A percentile compares a stretch with the other conserved stretches of the same genome.
Evolutionary conservation across 2,329 filamentous ascomycete species (phyloP).

Genomic region (Claviceps sp.): DNA sequence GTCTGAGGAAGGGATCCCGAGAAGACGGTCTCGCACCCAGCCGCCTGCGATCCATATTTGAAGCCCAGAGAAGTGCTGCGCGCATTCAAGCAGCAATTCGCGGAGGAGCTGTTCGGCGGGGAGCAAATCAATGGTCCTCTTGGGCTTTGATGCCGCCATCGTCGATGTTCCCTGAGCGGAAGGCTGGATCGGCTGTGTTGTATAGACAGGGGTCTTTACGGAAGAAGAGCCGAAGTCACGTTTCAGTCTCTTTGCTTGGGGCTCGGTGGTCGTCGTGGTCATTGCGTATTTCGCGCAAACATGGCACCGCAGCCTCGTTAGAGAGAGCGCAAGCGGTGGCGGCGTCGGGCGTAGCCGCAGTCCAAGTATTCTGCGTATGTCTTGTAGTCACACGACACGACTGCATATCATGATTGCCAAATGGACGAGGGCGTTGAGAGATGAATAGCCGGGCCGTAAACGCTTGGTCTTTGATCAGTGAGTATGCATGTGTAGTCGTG

Average conservation of each 20-base stretch:
- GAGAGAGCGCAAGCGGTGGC: background rate
- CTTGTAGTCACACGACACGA: background rate
- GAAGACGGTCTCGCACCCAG: slow-evolving; percentile 10
- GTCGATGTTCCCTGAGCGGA: background rate
- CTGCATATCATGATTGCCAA: background rate
- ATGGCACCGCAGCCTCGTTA: background rate
- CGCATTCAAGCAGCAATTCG: slow-evolving; percentile 7
- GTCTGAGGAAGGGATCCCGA: slow-evolving; percentile 9
- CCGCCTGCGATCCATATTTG: slow-evolving; percentile 10
- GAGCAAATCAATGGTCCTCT: background rate
- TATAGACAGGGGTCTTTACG: background rate
- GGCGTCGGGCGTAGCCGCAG: background rate
- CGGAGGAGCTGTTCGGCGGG: slow-evolving; percentile 1
- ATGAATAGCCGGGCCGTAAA: background rate
- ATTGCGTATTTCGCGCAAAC: background rate
- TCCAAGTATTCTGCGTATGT: background rate
- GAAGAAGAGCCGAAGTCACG: background rate
- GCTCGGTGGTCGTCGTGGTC: background rate
- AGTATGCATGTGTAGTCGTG: too few species aligned
- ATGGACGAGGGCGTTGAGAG: background rate
- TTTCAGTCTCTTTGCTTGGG: slow-evolving; percentile 20
- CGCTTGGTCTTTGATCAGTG: too few species aligned
- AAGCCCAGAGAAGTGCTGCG: slow-evolving; percentile 6
- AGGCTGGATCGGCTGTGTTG: background rate
- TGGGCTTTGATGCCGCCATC: background rate